phyloP scores from a whole-genome alignment of 2,329 filamentous ascomycete species.

The Aureobasidium sp. region DNA sequence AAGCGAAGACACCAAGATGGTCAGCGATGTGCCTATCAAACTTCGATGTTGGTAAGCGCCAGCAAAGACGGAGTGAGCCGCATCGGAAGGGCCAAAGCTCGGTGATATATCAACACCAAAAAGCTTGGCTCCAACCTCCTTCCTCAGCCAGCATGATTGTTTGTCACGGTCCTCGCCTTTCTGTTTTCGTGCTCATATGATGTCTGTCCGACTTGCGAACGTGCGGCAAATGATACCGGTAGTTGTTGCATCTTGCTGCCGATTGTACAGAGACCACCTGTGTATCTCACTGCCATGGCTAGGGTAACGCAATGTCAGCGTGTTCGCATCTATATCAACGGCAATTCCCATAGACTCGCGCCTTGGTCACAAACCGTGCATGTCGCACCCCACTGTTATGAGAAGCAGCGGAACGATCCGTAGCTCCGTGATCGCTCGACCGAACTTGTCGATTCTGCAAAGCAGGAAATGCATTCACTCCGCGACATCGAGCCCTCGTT shows the following conservation, averaged over 20 bases:
- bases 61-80: conserved; percentile 2
- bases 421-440: not conserved
- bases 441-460: not conserved
- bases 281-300: not conserved
- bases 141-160: not conserved
- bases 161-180: not conserved
- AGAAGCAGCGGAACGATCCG: not conserved
- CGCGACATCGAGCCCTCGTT: not conserved
- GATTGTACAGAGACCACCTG: no score
- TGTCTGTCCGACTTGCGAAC: not conserved
- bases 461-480: not conserved
- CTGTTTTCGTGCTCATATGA: not conserved
- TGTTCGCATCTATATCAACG: not conserved
- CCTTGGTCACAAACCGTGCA: not conserved
- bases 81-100: not conserved
- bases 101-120: not conserved
- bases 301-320: not conserved
- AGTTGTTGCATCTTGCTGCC: not conserved
- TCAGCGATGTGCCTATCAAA: conserved; percentile 9
- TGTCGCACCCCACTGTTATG: not conserved
- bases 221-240: not conserved
- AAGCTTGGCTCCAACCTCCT: not conserved
- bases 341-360: not conserved
- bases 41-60: conserved; percentile 3
- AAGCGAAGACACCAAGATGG: not conserved